Base-by-base conservation (phyloP, 352 stramenopile genomes). In the Phytopythium litorale region DNA sequence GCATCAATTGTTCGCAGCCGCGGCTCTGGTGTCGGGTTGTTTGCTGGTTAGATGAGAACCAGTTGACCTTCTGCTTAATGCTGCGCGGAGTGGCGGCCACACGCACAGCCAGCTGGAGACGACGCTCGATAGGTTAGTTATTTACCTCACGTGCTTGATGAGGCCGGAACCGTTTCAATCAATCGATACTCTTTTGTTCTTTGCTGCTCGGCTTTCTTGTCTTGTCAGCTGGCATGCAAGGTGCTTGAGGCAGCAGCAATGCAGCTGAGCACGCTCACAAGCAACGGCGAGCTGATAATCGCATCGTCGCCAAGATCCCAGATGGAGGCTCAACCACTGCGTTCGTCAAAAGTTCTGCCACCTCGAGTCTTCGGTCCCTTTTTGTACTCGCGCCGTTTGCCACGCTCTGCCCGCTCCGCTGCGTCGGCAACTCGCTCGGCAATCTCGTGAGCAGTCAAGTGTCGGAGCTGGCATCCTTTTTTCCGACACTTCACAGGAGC, bases 381-480 rank as follows among this genome's bases (percentile, higher is more conserved):
- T 19, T n/a, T 40, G 32, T 30, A 54, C 4, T 30, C 33, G 6
- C 55, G 55, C 5, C 70, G 68, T 28, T 75, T 75, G 6, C 37
- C 43, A 45, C 73, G 64, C n/a, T 66, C 66, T 21, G 60, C 52
- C 1, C 74, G 74, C 13, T 86, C 46, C 13, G 67, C 48, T 3
- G 65, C 62, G 42, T 91, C 72, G 2, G 79, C 79, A 7, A 91
- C 58, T 9, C 73, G 76, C 33, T 89, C 76, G 0, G 79, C 68
- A 28, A 91, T 70, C 7, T 84, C 72, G 23, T 87, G 70, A 0
- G 87, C 56, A 8, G 76, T 80, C 3, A 81, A 60, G 43, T 91
- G 81, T 11, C 74, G 76, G 7, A 83, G 35, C 4, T 52, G 13
- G 45, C 81, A 91, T 21, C 64, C 28, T 9, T 65, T 58, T 19